These are phyloP conservation scores for Candida pseudofarinosa DNA, from an alignment of 805 yeast genomes.

Conservation along the genomic window DNA sequence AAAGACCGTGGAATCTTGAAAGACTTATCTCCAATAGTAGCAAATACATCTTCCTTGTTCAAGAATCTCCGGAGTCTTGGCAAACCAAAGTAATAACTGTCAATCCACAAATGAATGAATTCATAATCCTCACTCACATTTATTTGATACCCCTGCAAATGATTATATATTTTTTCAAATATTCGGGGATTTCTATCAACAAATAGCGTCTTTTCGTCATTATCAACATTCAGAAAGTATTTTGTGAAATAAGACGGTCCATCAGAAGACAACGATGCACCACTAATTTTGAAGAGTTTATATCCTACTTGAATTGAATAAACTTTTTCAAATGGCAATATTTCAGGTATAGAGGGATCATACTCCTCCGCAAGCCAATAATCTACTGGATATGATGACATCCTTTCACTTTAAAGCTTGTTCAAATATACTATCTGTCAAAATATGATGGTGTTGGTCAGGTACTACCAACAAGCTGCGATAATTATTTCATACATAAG, in stretches of 20 bases:
- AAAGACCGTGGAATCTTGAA: constrained; percentile 58
- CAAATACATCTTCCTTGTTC: constrained; percentile 51
- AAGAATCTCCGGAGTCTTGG: constrained; percentile 50
- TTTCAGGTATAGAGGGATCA: constrained; percentile 43
- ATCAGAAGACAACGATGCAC: constrained; percentile 82
- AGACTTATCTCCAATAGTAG: constrained; percentile 53
- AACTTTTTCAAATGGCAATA: constrained; percentile 66
- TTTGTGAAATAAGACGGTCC: constrained; percentile 85
- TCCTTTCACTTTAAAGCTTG: too few relatives aligned
- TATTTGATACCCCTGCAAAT: constrained; percentile 77
- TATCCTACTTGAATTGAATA: constrained; percentile 70
- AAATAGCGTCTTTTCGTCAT: constrained; percentile 44
- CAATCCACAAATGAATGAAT: constrained; percentile 60
- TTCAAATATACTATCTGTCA: too few relatives aligned
- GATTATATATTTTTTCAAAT: constrained; percentile 62
- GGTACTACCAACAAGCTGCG: too few relatives aligned
- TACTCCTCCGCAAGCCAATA: constrained; percentile 20
- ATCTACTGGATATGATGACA: neutral
- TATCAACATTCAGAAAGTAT: constrained; percentile 47
- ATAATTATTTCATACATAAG: too few relatives aligned
- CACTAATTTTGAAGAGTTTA: constrained; percentile 60
- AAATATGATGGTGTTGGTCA: too few relatives aligned
- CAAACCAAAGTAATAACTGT: constrained; percentile 68
- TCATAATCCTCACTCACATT: constrained; percentile 56
- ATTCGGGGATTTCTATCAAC: constrained; percentile 73